Evolutionary conservation across 108 stramenopile genomes (phyloP).

Genomic region (Cyclotella choctawhatcheeana): DNA sequence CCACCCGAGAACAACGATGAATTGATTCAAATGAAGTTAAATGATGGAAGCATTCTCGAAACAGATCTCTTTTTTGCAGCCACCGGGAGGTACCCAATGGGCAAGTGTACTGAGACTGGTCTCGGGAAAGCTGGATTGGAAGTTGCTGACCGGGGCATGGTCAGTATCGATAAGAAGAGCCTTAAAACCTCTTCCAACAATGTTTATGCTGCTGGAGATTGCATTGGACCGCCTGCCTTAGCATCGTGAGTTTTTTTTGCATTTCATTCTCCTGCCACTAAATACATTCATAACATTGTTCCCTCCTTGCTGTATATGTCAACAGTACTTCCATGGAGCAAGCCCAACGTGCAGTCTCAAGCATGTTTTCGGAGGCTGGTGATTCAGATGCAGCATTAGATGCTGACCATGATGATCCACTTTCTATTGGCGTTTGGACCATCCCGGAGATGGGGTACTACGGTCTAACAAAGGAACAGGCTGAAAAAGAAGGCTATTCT

Average conservation of each 20-base stretch:
- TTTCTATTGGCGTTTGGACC: slow-evolving; percentile 39
- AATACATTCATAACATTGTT: too few relatives aligned
- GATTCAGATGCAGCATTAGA: slow-evolving; percentile 3
- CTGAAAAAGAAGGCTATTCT: slow-evolving; percentile 14
- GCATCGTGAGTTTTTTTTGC: too few relatives aligned
- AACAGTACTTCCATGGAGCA: slow-evolving; percentile 36
- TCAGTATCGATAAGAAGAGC: slow-evolving; percentile 23
- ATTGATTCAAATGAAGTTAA: slow-evolving; percentile 19
- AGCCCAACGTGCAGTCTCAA: slow-evolving; percentile 18
- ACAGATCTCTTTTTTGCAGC: slow-evolving; percentile 39
- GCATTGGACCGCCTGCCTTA: slow-evolving; percentile 25
- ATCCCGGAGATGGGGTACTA: slow-evolving; percentile 33
- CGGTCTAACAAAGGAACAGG: slow-evolving; percentile 27
- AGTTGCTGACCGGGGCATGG: slow-evolving; percentile 20
- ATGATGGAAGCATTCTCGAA: slow-evolving; percentile 27
- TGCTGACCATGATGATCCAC: slow-evolving; percentile 21
- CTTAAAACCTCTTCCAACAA: slow-evolving; percentile 16
- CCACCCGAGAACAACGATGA: slow-evolving; percentile 17
- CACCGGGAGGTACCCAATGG: slow-evolving; percentile 22
- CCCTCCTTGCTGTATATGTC: too few relatives aligned
- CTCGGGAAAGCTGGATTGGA: slow-evolving; percentile 22
- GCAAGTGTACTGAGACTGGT: slow-evolving; percentile 20
- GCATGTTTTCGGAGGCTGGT: slow-evolving; percentile 11
- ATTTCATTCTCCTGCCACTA: too few relatives aligned
- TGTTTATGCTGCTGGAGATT: slow-evolving; percentile 45